Base-by-base conservation (phyloP, 2,329 filamentous ascomycete species). In the Botrytis elliptica region DNA sequence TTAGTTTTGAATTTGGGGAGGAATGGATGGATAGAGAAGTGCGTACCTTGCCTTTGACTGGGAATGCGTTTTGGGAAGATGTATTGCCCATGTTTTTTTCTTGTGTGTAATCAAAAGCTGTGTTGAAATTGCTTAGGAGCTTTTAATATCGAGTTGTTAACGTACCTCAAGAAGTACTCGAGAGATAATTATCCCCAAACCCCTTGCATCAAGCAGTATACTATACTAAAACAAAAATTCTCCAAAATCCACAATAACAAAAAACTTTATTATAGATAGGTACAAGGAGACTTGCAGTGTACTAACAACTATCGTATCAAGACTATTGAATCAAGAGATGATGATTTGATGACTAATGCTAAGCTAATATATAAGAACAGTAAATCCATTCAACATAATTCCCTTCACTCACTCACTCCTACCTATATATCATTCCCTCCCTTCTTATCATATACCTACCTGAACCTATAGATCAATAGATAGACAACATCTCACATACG, bases 31-130 rank as follows among this genome's bases (percentile, higher is more conserved):
- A 16, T 20, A n/a, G 2, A 16, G 52, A 16, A 44, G 29, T 18
- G 9, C n/a, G 5, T 10, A 70, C 68, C 68, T 70, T 70, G n/a
- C 55, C 68, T 8, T 63, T 12, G 1, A 70, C 55, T n/a, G 49
- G 36, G 16, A 70, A 70, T 6, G 7, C n/a, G 36, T 70, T 70
- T 38, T 62, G 46, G 14, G 55, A 70, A 16, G 55, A 70, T 36
- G 38, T 2, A 18, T 36, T 49, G 20, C 55, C 68, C 55, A 70
- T 70, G 0, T 62, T 44, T 46, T 46, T 18, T 55, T 46, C 25
- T 0, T 3, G 49, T 16, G 5, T 3, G 49, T 3, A 2, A n/a
- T 55, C 10, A 16, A n/a, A 55, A 3, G 25, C 1, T 14, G 25
- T n/a, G 25, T 1, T 55, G 25, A n/a, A n/a, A 55, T 55, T n/a